Base-by-base conservation (phyloP, 139 green algal species). In the Picochlorum sp. region DNA sequence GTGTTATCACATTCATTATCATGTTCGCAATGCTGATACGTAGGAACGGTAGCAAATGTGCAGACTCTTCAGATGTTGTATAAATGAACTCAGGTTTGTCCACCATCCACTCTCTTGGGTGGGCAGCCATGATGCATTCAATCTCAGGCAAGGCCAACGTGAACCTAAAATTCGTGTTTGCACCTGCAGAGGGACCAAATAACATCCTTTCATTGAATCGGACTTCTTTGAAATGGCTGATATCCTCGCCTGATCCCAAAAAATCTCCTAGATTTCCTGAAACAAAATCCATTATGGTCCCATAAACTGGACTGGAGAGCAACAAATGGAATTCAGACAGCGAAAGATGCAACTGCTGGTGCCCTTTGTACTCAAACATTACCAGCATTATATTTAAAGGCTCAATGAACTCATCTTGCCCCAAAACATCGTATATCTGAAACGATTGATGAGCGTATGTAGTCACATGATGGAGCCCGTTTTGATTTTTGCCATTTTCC, bases 231-330 rank as follows among this genome's bases (percentile, higher is more conserved):
- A 26, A 41, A 38, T 38, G 62, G 11, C 52, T 50, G 10, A 18
- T 2, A 6, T 55, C 49, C 4, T 13, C n/a, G 0, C 45, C 64
- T 4, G 20, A 21, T 24, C 31, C 30, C 5, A 37, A 57, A 16
- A 66, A 47, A 18, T 71, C 75, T 37, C 49, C 60, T 20, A 84
- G 57, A 52, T 84, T 84, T 24, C 78, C 78, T 7, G 50, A 54
- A 1, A 78, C 44, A 57, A 73, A 77, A 41, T 77, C 67, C 67
- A 78, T 78, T n/a, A 78, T 16, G 15, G 49, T 49, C 2, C 49
- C 61, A 60, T 69, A 83, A 62, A 77, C 79, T 44, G 71, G 64
- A 1, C 47, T 57, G 49, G 78, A 78, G 20, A 85, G 28, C 18
- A 71, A 47, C 2, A 49, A 58, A 13, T 23, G 18, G 2, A 85